Base-by-base conservation (phyloP, 2,329 filamentous ascomycete species). In the Cercospora zeina region DNA sequence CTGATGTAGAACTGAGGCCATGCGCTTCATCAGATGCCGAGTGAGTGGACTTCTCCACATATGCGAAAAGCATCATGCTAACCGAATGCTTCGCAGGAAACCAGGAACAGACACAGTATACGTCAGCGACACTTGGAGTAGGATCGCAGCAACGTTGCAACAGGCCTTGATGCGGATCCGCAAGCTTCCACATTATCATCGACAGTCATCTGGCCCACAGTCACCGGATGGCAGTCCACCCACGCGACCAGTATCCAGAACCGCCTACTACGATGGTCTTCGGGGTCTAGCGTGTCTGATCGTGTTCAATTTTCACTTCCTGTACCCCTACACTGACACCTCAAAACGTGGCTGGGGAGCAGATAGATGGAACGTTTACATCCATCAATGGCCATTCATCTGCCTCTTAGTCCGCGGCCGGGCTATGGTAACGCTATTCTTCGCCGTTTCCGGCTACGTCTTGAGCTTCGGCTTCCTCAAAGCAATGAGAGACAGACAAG, bases 221-320 rank as follows among this genome's bases (percentile, higher is more conserved):
- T 21, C 30, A 6, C 10, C 49, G n/a, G 49, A 33, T 2, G 4
- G 3, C n/a, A 34, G n/a, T 2, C 16, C 30, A 13, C 49, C 49
- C 7, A 3, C 45, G 6, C 31, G 47, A n/a, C 30, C 54, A 8
- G 16, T 31, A 9, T 62, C 59, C 4, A 45, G 56, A 4, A 65
- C 58, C 27, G 58, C 63, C 9, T 54, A 36, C 9, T 61, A 61
- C 27, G 59, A 66, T 57, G 62, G 64, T 11, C 61, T 66, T 7
- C 64, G 62, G 24, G 64, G 65, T 13, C 3, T 67, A 21, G 62
- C 62, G 30, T 65, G 62, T 27, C 55, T 65, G n/a, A 31, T 65
- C 24, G 65, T 67, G 10, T 67, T 67, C 65, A 61, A 65, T 54
- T 65, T 63, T 27, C 65, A 67, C 42, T 65, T 62, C 50, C 36